Evolutionary conservation across 768 basidiomycete genomes (phyloP), one percentile per base, ranked within the genome.

Genomic region (Zangia roseola): DNA sequence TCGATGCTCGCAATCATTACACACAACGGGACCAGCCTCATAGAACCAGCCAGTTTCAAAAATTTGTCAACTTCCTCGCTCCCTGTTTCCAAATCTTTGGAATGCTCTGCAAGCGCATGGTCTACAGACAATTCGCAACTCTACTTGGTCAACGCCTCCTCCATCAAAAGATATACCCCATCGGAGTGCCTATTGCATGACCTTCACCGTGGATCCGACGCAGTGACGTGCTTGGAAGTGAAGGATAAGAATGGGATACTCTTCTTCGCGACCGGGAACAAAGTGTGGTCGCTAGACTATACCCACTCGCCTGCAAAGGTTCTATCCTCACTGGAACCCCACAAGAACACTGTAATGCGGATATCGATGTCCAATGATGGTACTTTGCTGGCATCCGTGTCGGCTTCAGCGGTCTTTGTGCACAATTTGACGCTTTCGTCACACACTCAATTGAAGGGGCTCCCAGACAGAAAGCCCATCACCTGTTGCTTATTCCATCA

Each of bases 281-380:
- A 71, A 35, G 67, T 85, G 33, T 69, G 79, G 53, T 53, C 81
- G 38, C 61, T 88, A 13, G 82, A 86, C 54, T 74, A 70, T 35
- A 64, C 71, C 5, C 61, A 54, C 28, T 58, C 64, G 6, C 64
- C 65, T 43, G 57, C 71, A 17, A 76, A 74, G 53, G 61, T 79
- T 42, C 52, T 69, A 3, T 75, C 77, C 44, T 79, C 76, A 7
- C 69, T 86, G 47, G 73, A 74, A 20, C 67, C 76, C 1, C 83
- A 86, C 67, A 79, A 76, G 47, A 50, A 65, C 2, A 45, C 73
- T 7, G 60, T 89, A 34, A 78, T 70, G 10, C 75, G 75, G 10
- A 60, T 90, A 8, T 76, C 86, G 0, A 63, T 87, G 3, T 84
- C 82, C 16, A 81, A 74, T 47, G 85, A 88, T 53, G 58, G 63